Conservation (phyloP, 306 rosid species). For the Elaeagnus macrophylla region DNA sequence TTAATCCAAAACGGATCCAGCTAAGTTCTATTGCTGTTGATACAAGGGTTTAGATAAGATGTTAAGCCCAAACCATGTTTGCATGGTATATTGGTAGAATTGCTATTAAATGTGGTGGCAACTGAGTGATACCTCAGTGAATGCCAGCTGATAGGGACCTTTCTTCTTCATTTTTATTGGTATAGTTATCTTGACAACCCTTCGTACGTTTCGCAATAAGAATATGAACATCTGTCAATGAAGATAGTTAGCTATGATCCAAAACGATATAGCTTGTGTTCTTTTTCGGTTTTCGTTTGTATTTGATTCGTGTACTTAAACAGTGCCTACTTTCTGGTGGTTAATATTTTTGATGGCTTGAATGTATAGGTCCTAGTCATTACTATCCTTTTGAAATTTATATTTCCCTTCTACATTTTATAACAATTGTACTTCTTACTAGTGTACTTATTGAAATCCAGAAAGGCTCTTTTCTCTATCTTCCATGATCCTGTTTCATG, state of each 20-base stretch:
- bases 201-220: background rate
- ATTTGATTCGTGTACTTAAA: background rate
- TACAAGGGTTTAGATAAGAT: too few relatives aligned
- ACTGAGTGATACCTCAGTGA: too few relatives aligned
- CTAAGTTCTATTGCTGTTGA: too few relatives aligned
- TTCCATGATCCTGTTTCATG: background rate
- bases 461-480: background rate
- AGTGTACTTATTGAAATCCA: background rate
- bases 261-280: background rate
- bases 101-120: too few relatives aligned
- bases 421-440: background rate
- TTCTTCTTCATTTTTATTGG: background rate
- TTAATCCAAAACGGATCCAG: too few relatives aligned
- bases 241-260: background rate
- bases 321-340: background rate
- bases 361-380: background rate
- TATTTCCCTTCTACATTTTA: background rate
- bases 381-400: background rate
- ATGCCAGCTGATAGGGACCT: too few relatives aligned
- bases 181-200: background rate
- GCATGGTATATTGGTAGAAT: too few relatives aligned
- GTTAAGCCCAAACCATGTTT: too few relatives aligned
- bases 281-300: background rate
- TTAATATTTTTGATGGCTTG: background rate
- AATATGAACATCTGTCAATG: background rate